Evolutionary conservation across 768 basidiomycete genomes (phyloP), one percentile per base, ranked within the genome.

Genomic region (Kwoniella dendrophila): DNA sequence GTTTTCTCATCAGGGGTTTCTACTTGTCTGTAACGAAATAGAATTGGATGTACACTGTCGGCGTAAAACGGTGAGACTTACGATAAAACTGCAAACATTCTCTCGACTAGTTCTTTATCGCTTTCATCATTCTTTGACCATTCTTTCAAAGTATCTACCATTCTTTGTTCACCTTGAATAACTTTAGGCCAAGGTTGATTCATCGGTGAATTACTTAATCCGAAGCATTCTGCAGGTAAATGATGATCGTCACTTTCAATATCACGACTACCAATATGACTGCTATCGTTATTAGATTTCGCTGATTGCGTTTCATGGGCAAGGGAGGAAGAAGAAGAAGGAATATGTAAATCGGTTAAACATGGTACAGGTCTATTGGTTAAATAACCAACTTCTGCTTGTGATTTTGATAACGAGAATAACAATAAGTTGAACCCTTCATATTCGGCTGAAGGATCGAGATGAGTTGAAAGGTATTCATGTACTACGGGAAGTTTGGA

Each of bases 351-450:
- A 36, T 60, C 41, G 3, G 32, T 54, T 8, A 60, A 27, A 38
- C 41, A 34, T 12, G 64, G 51, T 49, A 51, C 47, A 40, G 74
- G 70, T 58, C 68, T 63, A 66, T 79, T 74, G 26, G 55, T 63
- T 50, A 74, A 47, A 64, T 69, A 60, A 8, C 71, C 67, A 30
- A 75, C 50, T 49, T 69, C 56, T 2, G 63, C 44, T 22, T 49
- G 7, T 2, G 49, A 30, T 18, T 24, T 32, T 8, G 11, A 26
- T 16, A 78, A 44, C 24, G 72, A 66, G 44, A 76, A 77, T 1
- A 79, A 47, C 20, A 81, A 56, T 12, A 81, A 66, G 62, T 81
- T 81, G 79, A 76, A 80, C 0, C 80, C 80, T 12, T 79, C 79
- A 61, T 79, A 80, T 2, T 67, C 44, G 0, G 55, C 55, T 48